phyloP scores from a whole-genome alignment of 495 filamentous ascomycete species.

The Penicillium lividum region DNA sequence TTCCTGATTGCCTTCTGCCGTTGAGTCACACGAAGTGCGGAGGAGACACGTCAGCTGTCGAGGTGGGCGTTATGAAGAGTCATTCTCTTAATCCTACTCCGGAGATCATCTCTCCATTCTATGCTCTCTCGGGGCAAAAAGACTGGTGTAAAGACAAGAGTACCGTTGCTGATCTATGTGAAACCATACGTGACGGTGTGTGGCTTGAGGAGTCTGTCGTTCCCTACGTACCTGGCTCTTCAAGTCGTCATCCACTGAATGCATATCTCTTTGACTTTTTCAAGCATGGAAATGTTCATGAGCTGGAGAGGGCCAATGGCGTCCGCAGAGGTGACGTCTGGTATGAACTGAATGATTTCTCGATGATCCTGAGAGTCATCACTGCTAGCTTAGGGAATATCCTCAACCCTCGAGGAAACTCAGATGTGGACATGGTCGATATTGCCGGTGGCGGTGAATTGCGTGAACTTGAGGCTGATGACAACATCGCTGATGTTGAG shows the following conservation, averaged over 20 bases:
- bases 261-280: constrained; percentile 71
- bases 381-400: constrained; percentile 1
- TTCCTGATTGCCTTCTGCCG: constrained; percentile 56
- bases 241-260: constrained; percentile 59
- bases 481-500: neutral
- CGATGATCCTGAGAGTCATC: constrained; percentile 36
- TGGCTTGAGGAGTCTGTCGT: constrained; percentile 73
- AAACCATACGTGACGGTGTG: constrained; percentile 60
- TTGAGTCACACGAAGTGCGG: constrained; percentile 40
- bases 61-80: constrained; percentile 10
- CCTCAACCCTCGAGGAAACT: neutral
- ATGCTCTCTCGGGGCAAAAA: constrained; percentile 65
- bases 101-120: constrained; percentile 62
- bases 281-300: constrained; percentile 10
- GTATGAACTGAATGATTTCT: constrained; percentile 37
- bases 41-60: neutral
- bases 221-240: constrained; percentile 60
- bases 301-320: constrained; percentile 9
- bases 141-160: constrained; percentile 52
- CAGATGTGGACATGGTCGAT: neutral
- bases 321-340: constrained; percentile 9
- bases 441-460: neutral
- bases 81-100: constrained; percentile 16
- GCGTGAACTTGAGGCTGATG: neutral
- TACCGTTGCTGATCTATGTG: constrained; percentile 63